A percentile compares a stretch with the other conserved stretches of the same genome.
These are phyloP conservation scores for Schwanniomyces pseudopolymorphus DNA, from an alignment of 805 yeast species.

Conservation along the genomic window DNA sequence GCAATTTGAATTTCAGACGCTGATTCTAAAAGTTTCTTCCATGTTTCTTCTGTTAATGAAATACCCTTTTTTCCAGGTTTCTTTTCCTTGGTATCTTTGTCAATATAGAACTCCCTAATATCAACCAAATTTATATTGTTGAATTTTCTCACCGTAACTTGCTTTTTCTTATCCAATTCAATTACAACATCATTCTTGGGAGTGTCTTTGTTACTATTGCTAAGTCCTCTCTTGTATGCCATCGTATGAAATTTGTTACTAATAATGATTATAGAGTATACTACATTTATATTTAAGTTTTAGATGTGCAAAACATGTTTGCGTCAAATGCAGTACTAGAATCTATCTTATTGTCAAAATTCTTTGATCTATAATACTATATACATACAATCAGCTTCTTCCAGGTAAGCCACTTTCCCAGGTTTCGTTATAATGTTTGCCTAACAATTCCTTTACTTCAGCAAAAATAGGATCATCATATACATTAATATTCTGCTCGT, in stretches of 20 bases:
- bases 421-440: constrained; percentile 57
- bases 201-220: not conserved
- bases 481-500: constrained; percentile 29
- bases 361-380: not conserved
- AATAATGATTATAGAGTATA: not conserved
- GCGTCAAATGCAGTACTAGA: not conserved
- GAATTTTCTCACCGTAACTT: constrained; percentile 71
- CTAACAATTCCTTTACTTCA: constrained; percentile 46
- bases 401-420: constrained; percentile 51
- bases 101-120: constrained; percentile 75
- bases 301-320: too few species aligned
- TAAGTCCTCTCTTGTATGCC: constrained; percentile 13
- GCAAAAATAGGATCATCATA: constrained; percentile 45
- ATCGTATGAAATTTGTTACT: constrained; percentile 2
- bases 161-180: constrained; percentile 47
- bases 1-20: constrained; percentile 53
- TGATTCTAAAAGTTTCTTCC: constrained; percentile 48
- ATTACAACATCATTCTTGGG: constrained; percentile 14
- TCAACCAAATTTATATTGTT: constrained; percentile 69
- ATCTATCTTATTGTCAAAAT: not conserved
- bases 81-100: constrained; percentile 55
- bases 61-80: constrained; percentile 84
- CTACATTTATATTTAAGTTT: not conserved
- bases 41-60: constrained; percentile 55
- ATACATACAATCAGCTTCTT: not conserved